Base-by-base conservation (phyloP, 2,329 filamentous ascomycete genomes). In the Dactylellina haptotyla region DNA sequence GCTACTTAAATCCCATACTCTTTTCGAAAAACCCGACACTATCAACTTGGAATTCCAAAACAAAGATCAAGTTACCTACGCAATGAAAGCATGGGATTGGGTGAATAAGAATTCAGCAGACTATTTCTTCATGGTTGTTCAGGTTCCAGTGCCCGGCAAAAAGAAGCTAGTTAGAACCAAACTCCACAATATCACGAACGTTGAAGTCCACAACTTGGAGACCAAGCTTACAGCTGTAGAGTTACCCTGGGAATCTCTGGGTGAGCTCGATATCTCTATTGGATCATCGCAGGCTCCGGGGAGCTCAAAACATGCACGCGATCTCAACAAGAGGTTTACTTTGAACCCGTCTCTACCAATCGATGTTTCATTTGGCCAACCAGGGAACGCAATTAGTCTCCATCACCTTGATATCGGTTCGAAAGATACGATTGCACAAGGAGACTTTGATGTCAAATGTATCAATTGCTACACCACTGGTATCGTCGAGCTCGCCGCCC, bases 51-150 rank as follows among this genome's bases (percentile, higher is more conserved):
- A 50, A 12, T 66, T 66, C 50, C 12, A 32, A 6, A 62, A 23
- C n/a, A 16, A 62, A 28, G 25, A 12, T 18, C 28, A 34, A 9
- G 43, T 39, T 5, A 32, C 34, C 3, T 16, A 26, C 28, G 57
- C 43, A 2, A 62, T 39, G 20, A 28, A 62, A 20, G 43, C 20
- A 14, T 62, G 57, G 57, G 23, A 62, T 4, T 50, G 30, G 20
- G 26, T 39, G 8, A 37, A 34, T 10, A 26, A 62, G 9, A 37
- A 41, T 12, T 16, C 30, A 5, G 34, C 37, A 4, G 57, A 62
- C 23, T 62, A 62, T 32, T 62, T 62, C 9, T 62, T 39, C 23
- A 39, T 62, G 57, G 30, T 62, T 14, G 18, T 62, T 18, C 28
- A 62, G 12, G 30, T 41, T 3, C 57, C 57, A 20, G 41, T 32